A percentile compares a stretch with the other conserved stretches of the same genome.
phyloP scores from a whole-genome alignment of 2,329 filamentous ascomycete genomes.

The Monilinia aucupariae region DNA sequence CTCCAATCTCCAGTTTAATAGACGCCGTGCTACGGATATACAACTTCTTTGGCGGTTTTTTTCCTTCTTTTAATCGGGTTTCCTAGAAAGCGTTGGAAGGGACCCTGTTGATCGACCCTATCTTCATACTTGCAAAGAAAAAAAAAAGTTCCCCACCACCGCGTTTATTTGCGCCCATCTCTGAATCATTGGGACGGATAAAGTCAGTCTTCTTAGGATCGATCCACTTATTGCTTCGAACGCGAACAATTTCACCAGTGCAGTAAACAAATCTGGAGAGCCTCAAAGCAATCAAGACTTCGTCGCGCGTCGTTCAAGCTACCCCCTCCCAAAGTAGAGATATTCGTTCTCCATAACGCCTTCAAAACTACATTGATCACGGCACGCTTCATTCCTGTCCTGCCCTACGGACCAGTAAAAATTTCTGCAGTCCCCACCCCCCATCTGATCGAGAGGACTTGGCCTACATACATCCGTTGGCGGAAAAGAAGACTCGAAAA shows the following conservation, averaged over 20 bases:
- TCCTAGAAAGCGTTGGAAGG: conserved; percentile 9
- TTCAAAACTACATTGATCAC: conserved; percentile 4
- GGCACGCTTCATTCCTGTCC: conserved; percentile 1
- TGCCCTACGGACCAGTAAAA: conserved; percentile 2
- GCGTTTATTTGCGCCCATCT: conserved; percentile 17
- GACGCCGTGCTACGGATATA: conserved; percentile 13
- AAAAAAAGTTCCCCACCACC: conserved; percentile 14
- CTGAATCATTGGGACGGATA: conserved; percentile 17
- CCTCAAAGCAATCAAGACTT: conserved; percentile 6
- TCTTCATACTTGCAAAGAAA: background rate
- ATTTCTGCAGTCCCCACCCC: background rate
- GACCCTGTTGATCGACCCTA: conserved; percentile 16
- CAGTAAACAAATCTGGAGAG: conserved; percentile 16
- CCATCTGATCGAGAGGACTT: background rate
- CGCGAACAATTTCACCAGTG: conserved; percentile 14
- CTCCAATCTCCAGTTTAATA: conserved; percentile 18
- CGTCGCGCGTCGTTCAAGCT: conserved; percentile 15
- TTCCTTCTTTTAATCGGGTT: background rate
- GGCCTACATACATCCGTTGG: background rate
- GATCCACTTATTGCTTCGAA: conserved; percentile 19
- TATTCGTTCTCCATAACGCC: conserved; percentile 11
- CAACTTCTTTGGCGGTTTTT: conserved; percentile 10
- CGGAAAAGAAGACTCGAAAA: background rate
- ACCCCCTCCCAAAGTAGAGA: background rate
- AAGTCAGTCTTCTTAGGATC: conserved; percentile 17